Conservation (phyloP, 495 filamentous ascomycete genomes). For the Aspergillus nanangensis region DNA sequence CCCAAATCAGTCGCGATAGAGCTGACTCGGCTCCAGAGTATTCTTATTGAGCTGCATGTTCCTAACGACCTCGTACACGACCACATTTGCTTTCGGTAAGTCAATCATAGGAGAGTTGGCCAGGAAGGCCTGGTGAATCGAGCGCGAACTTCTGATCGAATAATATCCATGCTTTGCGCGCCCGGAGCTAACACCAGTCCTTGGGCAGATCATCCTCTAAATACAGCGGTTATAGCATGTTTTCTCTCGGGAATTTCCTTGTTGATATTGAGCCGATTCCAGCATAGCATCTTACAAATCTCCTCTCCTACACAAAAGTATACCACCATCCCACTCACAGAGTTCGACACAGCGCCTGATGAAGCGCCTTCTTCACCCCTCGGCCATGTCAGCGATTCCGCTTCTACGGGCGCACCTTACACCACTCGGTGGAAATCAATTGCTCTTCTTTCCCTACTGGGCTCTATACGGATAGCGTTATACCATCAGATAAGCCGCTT, state of each 20-base stretch:
- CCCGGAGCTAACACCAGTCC: background rate
- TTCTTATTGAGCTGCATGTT: slow-evolving; percentile 34
- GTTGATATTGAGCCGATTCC: slow-evolving; percentile 28
- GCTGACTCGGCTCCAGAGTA: slow-evolving; percentile 17
- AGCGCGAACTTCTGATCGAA: too few species aligned
- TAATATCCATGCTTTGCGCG: background rate
- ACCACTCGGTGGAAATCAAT: slow-evolving; percentile 23
- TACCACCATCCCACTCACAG: slow-evolving; percentile 17
- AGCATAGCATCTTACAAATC: slow-evolving; percentile 10
- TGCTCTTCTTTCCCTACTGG: slow-evolving; percentile 20
- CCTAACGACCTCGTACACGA: slow-evolving; percentile 29
- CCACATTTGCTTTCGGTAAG: slow-evolving; percentile 41
- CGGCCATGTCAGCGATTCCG: slow-evolving; percentile 5
- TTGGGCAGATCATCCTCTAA: slow-evolving; percentile 36
- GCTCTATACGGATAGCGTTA: slow-evolving; percentile 34
- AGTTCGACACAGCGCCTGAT: slow-evolving; percentile 7
- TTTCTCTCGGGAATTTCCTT: slow-evolving; percentile 30
- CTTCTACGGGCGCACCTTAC: slow-evolving; percentile 1
- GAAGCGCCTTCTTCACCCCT: slow-evolving; percentile 15
- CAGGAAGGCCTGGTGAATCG: too few species aligned
- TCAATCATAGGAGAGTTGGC: background rate
- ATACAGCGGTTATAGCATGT: slow-evolving; percentile 32
- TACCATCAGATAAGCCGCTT: slow-evolving; percentile 31
- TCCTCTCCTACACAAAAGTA: slow-evolving; percentile 15
- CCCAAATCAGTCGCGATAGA: background rate